A percentile compares a stretch with the other conserved stretches of the same genome.
Conservation (phyloP, 2,329 filamentous ascomycete genomes). For the Penicillium frequentans region DNA sequence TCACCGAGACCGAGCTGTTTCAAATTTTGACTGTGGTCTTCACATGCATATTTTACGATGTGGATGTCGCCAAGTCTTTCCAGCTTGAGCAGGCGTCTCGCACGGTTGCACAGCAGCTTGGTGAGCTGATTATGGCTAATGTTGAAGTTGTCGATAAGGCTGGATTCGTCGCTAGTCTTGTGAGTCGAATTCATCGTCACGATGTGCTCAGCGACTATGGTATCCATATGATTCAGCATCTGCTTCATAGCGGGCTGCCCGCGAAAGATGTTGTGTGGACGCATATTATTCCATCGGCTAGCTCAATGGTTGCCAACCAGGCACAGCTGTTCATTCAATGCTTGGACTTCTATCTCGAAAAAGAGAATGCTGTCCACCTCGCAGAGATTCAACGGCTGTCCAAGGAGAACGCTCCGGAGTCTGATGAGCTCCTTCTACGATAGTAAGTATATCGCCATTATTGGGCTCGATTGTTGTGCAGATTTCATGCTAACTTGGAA, state of each 20-base stretch:
- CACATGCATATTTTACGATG: slow-evolving; percentile 56
- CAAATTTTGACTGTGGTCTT: slow-evolving; percentile 55
- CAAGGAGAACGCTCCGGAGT: slow-evolving; percentile 43
- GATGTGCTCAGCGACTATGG: slow-evolving; percentile 54
- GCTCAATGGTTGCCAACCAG: slow-evolving; percentile 58
- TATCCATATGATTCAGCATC: slow-evolving; percentile 55
- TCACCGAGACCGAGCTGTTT: slow-evolving; percentile 56
- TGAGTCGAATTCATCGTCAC: slow-evolving; percentile 41
- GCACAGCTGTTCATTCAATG: slow-evolving; percentile 59
- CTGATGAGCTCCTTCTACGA: slow-evolving; percentile 51
- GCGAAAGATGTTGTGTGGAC: slow-evolving; percentile 56
- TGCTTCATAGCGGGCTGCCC: slow-evolving; percentile 49
- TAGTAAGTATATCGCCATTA: slow-evolving; percentile 41
- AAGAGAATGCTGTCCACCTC: slow-evolving; percentile 50
- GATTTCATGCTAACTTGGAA: slow-evolving; percentile 8
- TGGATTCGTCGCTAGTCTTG: slow-evolving; percentile 43
- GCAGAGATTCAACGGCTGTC: slow-evolving; percentile 51
- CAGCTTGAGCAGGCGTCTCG: slow-evolving; percentile 51
- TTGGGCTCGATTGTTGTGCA: not conserved
- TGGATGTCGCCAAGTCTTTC: slow-evolving; percentile 54
- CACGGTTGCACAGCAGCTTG: slow-evolving; percentile 50
- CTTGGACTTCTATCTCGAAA: slow-evolving; percentile 57
- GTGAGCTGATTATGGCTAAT: slow-evolving; percentile 51
- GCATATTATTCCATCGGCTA: slow-evolving; percentile 59
- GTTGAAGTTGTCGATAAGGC: slow-evolving; percentile 47